Percentiles rank a stretch among this genome's conserved stretches.
These are phyloP conservation scores for Anastatica hierochuntica DNA, from an alignment of 345 rosid genomes.

Conservation along the genomic window DNA sequence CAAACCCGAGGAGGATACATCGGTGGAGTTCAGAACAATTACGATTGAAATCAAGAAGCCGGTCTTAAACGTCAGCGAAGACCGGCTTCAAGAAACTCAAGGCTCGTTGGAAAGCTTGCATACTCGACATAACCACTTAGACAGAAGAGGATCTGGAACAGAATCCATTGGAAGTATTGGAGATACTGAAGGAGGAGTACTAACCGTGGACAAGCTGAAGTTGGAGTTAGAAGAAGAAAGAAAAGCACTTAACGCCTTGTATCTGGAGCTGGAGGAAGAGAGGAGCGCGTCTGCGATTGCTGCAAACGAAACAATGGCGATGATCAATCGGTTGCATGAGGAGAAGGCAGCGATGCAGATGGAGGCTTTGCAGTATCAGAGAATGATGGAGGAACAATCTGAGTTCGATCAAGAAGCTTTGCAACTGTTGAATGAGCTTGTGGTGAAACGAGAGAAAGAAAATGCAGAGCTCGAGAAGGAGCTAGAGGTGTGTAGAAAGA, in stretches of 20 bases:
- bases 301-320: conserved; percentile 93
- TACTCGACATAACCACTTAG: conserved; percentile 46
- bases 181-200: conserved; percentile 36
- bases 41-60: conserved; percentile 27
- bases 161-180: conserved; percentile 59
- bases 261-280: conserved; percentile 88
- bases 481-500: conserved; percentile 54
- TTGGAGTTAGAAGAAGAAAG: conserved; percentile 50
- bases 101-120: conserved; percentile 44
- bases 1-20: conserved; percentile 23
- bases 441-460: conserved; percentile 78
- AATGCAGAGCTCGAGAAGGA: conserved; percentile 67
- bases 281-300: conserved; percentile 93
- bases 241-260: conserved; percentile 54
- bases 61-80: conserved; percentile 37
- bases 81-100: conserved; percentile 53
- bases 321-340: conserved; percentile 95
- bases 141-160: conserved; percentile 27
- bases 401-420: conserved; percentile 96
- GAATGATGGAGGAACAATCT: conserved; percentile 98
- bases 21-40: conserved; percentile 39
- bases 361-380: conserved; percentile 98
- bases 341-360: conserved; percentile 98
- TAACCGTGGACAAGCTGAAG: conserved; percentile 57
- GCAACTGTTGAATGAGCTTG: conserved; percentile 72